Percentiles rank a stretch among this genome's conserved stretches.
Conservation (phyloP, 257 asterid species). For the Scutellaria baicalensis region DNA sequence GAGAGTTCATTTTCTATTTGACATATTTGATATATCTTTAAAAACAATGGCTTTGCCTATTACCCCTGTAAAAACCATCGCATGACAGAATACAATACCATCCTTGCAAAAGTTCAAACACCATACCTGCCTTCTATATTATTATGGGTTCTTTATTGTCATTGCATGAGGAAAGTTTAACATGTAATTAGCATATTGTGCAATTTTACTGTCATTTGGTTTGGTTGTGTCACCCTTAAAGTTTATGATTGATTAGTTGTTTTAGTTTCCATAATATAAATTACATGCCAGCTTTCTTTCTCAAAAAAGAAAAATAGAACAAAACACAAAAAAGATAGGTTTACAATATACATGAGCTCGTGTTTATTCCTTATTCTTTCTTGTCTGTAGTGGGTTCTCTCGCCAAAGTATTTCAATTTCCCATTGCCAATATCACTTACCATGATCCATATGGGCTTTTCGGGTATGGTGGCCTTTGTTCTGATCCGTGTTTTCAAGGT, state of each 20-base stretch:
- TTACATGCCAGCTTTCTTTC: constrained; percentile 5
- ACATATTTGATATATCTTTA: too few species aligned
- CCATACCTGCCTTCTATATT: background rate
- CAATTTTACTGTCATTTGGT: background rate
- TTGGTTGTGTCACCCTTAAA: background rate
- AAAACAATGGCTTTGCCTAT: background rate
- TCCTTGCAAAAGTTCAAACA: background rate
- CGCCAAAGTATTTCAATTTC: constrained; percentile 94
- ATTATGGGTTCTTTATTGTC: background rate
- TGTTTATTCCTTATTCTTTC: constrained; percentile 9
- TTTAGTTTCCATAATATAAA: constrained; percentile 2
- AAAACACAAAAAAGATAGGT: too few species aligned
- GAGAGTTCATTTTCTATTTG: background rate
- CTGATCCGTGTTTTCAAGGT: constrained; percentile 92
- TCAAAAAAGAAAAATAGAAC: too few species aligned
- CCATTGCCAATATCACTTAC: constrained; percentile 94
- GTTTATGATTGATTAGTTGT: background rate
- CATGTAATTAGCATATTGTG: background rate
- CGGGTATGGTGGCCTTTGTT: constrained; percentile 86
- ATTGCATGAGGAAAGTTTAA: background rate
- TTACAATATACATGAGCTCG: background rate
- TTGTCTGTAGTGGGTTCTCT: constrained; percentile 89
- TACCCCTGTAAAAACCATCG: background rate
- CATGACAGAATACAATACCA: background rate
- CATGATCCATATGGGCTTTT: constrained; percentile 99